Evolutionary conservation across 2,329 filamentous ascomycete species (phyloP).

Genomic region (Diaporthe sp.): DNA sequence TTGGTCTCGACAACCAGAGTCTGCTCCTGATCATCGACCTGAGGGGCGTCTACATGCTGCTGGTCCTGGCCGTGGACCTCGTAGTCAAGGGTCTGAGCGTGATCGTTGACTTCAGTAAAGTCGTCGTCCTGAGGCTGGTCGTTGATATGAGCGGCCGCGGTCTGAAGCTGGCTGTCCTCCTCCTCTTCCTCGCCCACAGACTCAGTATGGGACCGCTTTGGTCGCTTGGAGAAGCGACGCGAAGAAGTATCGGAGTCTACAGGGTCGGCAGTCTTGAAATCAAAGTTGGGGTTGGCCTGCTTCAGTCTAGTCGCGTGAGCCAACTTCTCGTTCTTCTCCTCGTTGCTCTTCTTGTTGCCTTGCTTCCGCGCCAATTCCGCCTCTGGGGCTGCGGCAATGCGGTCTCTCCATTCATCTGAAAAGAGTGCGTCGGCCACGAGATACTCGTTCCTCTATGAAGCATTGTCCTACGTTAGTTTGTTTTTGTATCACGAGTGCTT

Average conservation of each 20-base stretch:
- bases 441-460: neutral
- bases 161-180: neutral
- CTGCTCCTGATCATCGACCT: neutral
- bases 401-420: neutral
- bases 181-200: neutral
- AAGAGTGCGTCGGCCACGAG: neutral
- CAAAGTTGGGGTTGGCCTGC: neutral
- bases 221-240: neutral
- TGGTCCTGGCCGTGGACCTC: neutral
- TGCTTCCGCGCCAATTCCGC: neutral
- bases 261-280: neutral
- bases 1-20: neutral
- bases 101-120: neutral
- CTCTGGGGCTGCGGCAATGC: neutral
- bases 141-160: neutral
- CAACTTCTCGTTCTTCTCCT: neutral
- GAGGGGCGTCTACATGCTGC: neutral
- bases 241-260: neutral
- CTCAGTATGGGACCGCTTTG: neutral
- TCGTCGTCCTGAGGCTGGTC: neutral
- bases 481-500: rapidly evolving
- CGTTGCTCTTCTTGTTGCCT: neutral
- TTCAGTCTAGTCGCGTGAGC: too few species aligned
- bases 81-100: neutral
- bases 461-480: neutral